These are phyloP conservation scores for Yamadazyma endophytica DNA, from an alignment of 805 yeast species.

Conservation along the genomic window DNA sequence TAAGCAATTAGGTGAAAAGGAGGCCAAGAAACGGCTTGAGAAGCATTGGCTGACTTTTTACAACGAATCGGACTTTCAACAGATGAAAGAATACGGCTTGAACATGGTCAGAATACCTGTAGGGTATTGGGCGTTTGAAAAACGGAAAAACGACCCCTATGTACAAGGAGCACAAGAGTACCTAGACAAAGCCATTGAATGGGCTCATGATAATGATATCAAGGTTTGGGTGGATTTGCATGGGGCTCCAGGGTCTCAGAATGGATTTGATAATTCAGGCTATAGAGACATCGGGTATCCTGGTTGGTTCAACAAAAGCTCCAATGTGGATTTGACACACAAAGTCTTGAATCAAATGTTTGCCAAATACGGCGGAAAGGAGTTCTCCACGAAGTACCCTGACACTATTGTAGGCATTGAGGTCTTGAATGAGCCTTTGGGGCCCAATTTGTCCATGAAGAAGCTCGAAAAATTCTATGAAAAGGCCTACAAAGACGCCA, in stretches of 20 bases:
- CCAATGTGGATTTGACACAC: conserved; percentile 23
- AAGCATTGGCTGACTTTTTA: conserved; percentile 59
- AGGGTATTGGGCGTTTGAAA: conserved; percentile 78
- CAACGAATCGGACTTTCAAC: conserved; percentile 53
- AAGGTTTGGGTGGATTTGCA: conserved; percentile 76
- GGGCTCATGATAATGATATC: conserved; percentile 61
- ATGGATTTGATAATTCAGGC: conserved; percentile 85
- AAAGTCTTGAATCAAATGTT: conserved; percentile 31
- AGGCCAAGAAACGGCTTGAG: conserved; percentile 38
- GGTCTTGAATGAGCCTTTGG: conserved; percentile 38
- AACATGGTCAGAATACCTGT: conserved; percentile 71
- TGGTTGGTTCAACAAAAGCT: conserved; percentile 30
- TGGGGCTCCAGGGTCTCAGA: conserved; percentile 83
- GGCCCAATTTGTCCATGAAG: conserved; percentile 17
- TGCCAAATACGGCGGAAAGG: conserved; percentile 28
- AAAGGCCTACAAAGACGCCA: conserved; percentile 27
- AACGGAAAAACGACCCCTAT: conserved; percentile 52
- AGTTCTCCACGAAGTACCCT: conserved; percentile 9
- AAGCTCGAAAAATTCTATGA: conserved; percentile 25
- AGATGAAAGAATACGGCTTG: conserved; percentile 50
- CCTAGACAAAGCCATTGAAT: conserved; percentile 59
- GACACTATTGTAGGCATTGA: conserved; percentile 39
- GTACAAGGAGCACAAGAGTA: conserved; percentile 65
- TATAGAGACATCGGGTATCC: conserved; percentile 42
- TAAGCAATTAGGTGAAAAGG: conserved; percentile 42